These are phyloP conservation scores for Pyrus betulifolia DNA, from an alignment of 306 rosid genomes.

Conservation along the genomic window DNA sequence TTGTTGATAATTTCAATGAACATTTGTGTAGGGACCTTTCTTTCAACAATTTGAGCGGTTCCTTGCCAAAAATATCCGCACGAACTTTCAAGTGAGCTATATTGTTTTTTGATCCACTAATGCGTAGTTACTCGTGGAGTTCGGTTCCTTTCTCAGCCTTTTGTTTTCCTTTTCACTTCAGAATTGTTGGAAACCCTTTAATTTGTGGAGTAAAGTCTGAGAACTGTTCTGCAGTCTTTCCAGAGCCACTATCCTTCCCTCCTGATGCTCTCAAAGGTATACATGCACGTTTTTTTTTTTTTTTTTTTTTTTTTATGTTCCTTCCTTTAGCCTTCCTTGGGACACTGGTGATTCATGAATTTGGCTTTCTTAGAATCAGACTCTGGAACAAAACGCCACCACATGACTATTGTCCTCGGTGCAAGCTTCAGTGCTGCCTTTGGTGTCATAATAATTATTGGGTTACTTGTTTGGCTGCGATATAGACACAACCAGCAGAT, in stretches of 20 bases:
- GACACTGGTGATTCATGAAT: slow-evolving; percentile 13
- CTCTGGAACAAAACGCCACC: slow-evolving; percentile 47
- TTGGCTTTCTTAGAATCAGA: slow-evolving; percentile 44
- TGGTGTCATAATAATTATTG: slow-evolving; percentile 46
- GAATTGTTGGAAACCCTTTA: slow-evolving; percentile 86
- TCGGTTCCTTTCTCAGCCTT: slow-evolving; percentile 1
- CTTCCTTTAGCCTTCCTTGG: background rate
- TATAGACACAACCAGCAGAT: slow-evolving; percentile 86
- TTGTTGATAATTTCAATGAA: slow-evolving; percentile 5
- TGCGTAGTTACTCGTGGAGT: background rate
- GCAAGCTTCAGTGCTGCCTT: slow-evolving; percentile 81
- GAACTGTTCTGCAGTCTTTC: slow-evolving; percentile 69
- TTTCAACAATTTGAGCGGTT: slow-evolving; percentile 81
- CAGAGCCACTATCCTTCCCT: slow-evolving; percentile 88
- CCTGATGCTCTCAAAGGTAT: slow-evolving; percentile 66
- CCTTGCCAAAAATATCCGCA: slow-evolving; percentile 78
- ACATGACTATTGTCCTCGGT: slow-evolving; percentile 67
- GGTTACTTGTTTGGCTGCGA: slow-evolving; percentile 77
- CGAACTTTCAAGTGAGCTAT: slow-evolving; percentile 86
- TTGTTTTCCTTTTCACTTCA: slow-evolving; percentile 20
- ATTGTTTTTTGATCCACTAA: background rate
- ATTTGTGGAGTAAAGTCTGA: slow-evolving; percentile 70
- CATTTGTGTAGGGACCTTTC: slow-evolving; percentile 75
- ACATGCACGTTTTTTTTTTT: background rate
- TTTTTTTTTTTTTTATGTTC: background rate